Evolutionary conservation across 345 rosid species (phyloP).

Genomic region (Ceriops zippeliana): DNA sequence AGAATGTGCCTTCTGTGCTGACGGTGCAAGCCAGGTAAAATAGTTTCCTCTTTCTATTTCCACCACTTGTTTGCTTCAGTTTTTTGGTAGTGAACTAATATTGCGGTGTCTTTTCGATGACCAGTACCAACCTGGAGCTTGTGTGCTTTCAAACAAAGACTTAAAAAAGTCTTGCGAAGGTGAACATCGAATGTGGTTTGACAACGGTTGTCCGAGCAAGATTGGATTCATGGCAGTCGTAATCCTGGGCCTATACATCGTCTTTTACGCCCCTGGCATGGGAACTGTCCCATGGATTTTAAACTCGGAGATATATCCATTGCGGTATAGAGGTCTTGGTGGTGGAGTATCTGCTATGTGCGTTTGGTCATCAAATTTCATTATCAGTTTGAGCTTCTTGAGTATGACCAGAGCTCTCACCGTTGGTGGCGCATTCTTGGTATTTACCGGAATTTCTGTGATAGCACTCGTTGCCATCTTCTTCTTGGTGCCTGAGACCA

Average conservation of each 20-base stretch:
- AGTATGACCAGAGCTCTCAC: conserved; percentile 52
- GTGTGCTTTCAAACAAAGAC: conserved; percentile 38
- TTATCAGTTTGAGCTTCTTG: conserved; percentile 61
- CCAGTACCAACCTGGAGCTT: conserved; percentile 74
- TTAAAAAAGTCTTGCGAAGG: conserved; percentile 30
- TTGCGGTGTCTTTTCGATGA: background rate
- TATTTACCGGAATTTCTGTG: conserved; percentile 49
- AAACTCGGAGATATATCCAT: conserved; percentile 88
- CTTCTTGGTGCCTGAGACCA: conserved; percentile 75
- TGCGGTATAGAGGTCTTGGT: conserved; percentile 68
- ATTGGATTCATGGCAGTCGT: conserved; percentile 65
- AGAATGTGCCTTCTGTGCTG: conserved; percentile 58
- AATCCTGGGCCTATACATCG: conserved; percentile 59
- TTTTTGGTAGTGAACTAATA: background rate
- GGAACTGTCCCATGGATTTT: conserved; percentile 85
- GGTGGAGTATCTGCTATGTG: conserved; percentile 76
- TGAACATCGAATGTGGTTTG: conserved; percentile 42
- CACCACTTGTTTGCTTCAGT: conserved; percentile 11
- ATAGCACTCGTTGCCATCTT: conserved; percentile 46
- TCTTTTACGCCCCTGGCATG: conserved; percentile 74
- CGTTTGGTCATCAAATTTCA: conserved; percentile 66
- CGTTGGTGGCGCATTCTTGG: conserved; percentile 55
- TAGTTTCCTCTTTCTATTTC: background rate
- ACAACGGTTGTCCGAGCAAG: conserved; percentile 74
- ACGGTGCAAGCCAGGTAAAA: conserved; percentile 11